Percentiles rank a stretch among this genome's conserved stretches.
phyloP scores from a whole-genome alignment of 2,329 filamentous ascomycete species.

The Nigrospora sphaerica region DNA sequence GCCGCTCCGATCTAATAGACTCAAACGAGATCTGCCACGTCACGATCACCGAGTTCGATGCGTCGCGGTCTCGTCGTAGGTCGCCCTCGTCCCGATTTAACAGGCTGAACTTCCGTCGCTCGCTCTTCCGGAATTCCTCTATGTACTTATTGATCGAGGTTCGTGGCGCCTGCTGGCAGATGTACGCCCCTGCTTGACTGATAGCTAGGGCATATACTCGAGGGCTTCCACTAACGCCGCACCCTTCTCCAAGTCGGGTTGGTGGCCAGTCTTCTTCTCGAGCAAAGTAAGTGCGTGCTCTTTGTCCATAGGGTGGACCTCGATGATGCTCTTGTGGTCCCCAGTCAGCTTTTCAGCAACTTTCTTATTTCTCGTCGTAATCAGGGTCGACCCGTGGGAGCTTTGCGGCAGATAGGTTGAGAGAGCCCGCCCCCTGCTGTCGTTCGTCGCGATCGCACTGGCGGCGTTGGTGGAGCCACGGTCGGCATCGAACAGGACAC shows the following conservation, averaged over 20 bases:
- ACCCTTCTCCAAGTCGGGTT: constrained; percentile 2
- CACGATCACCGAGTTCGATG: constrained; percentile 24
- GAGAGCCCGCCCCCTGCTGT: too few species aligned
- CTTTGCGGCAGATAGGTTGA: too few species aligned
- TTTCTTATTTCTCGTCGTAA: constrained; percentile 13
- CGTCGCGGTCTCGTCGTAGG: constrained; percentile 22
- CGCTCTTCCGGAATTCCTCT: constrained; percentile 22
- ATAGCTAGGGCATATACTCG: too few species aligned
- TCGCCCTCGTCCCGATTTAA: constrained; percentile 21
- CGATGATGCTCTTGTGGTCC: constrained; percentile 11
- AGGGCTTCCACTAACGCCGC: constrained; percentile 15
- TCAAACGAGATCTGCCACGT: too few species aligned
- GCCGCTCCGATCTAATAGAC: constrained; percentile 27
- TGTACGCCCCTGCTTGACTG: constrained; percentile 25
- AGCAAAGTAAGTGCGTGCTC: constrained; percentile 20
- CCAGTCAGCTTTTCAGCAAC: constrained; percentile 10
- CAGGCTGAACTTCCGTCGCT: constrained; percentile 18
- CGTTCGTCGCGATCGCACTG: too few species aligned
- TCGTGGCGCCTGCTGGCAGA: constrained; percentile 15
- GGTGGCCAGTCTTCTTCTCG: constrained; percentile 12
- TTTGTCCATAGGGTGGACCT: constrained; percentile 19
- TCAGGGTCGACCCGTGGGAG: constrained; percentile 21
- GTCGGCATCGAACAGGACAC: too few species aligned
- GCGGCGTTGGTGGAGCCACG: too few species aligned
- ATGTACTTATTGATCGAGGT: constrained; percentile 29